Conservation (phyloP, 1,284 basidiomycete species). For the Mycosarcoma maydis region DNA sequence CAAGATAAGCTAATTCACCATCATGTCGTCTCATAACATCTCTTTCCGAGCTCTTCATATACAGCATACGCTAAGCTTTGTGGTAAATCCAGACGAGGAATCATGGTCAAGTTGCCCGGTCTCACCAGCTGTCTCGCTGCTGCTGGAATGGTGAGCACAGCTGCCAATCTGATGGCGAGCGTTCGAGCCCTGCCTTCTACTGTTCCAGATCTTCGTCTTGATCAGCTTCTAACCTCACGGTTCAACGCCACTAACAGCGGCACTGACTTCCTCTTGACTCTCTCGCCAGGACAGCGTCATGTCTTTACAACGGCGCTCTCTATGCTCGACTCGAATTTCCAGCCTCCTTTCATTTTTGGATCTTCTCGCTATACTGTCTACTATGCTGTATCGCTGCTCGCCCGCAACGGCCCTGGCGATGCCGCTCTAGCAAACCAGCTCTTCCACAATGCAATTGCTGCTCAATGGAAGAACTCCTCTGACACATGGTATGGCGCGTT, state of each 20-base stretch:
- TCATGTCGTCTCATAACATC: too few species aligned
- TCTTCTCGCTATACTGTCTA: constrained; percentile 37
- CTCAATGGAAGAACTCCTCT: constrained; percentile 21
- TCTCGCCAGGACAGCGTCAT: constrained; percentile 24
- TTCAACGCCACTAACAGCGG: constrained; percentile 5
- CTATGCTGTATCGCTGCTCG: constrained; percentile 34
- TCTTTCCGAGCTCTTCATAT: too few species aligned
- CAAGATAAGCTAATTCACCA: too few species aligned
- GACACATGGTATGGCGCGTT: constrained; percentile 41
- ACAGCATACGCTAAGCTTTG: too few species aligned
- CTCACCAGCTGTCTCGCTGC: constrained; percentile 7
- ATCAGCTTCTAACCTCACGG: constrained; percentile 13
- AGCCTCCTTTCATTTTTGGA: constrained; percentile 30
- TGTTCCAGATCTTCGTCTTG: too few species aligned
- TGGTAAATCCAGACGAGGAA: too few species aligned
- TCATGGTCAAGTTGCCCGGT: constrained; percentile 20
- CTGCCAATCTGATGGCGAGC: neutral
- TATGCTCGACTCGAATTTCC: constrained; percentile 29
- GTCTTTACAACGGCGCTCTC: constrained; percentile 17
- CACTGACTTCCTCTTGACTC: constrained; percentile 22
- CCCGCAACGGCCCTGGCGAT: constrained; percentile 32
- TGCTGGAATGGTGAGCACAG: constrained; percentile 7
- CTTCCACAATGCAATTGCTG: constrained; percentile 25
- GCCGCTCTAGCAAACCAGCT: constrained; percentile 24
- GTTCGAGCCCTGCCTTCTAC: too few species aligned